Evolutionary conservation across 768 basidiomycete species (phyloP).

Genomic region (Cyclocybe cylindracea): DNA sequence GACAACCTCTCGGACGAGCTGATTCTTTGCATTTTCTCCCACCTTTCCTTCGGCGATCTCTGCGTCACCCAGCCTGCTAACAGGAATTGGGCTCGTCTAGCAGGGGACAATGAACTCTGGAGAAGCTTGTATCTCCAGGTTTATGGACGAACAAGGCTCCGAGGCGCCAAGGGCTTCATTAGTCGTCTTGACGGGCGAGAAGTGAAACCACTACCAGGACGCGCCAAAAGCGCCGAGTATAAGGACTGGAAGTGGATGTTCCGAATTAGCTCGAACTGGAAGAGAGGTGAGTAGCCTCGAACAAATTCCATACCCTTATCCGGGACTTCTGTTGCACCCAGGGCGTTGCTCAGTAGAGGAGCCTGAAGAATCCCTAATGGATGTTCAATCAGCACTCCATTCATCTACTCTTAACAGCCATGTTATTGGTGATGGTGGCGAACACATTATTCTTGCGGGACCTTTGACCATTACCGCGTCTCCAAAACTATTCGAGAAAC

Average conservation of each 20-base stretch:
- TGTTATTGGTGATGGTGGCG: slow-evolving; percentile 5
- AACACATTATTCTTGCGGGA: slow-evolving; percentile 59
- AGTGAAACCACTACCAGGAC: slow-evolving; percentile 57
- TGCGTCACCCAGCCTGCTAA: slow-evolving; percentile 64
- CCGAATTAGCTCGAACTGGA: slow-evolving; percentile 82
- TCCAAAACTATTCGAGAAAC: slow-evolving; percentile 33
- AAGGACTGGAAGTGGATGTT: slow-evolving; percentile 90
- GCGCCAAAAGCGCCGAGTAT: slow-evolving; percentile 38
- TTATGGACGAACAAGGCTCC: slow-evolving; percentile 67
- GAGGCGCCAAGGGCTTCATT: slow-evolving; percentile 67
- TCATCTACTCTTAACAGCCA: no score
- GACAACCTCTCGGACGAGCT: slow-evolving; percentile 76
- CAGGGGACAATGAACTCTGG: slow-evolving; percentile 76
- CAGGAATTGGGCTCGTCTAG: slow-evolving; percentile 66
- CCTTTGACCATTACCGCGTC: slow-evolving; percentile 60
- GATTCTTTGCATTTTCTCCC: slow-evolving; percentile 70
- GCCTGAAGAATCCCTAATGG: slow-evolving; percentile 5
- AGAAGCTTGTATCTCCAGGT: slow-evolving; percentile 60
- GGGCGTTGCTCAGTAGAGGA: slow-evolving; percentile 64
- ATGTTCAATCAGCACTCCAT: neutral
- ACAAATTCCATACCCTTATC: slow-evolving; percentile 14
- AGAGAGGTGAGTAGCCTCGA: slow-evolving; percentile 49
- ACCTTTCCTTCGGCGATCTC: slow-evolving; percentile 66
- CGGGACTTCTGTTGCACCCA: slow-evolving; percentile 26
- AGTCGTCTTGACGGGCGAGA: slow-evolving; percentile 57